Evolutionary conservation across 345 rosid genomes (phyloP), one percentile per base, ranked within the genome.

Genomic region (Isatis tinctoria): DNA sequence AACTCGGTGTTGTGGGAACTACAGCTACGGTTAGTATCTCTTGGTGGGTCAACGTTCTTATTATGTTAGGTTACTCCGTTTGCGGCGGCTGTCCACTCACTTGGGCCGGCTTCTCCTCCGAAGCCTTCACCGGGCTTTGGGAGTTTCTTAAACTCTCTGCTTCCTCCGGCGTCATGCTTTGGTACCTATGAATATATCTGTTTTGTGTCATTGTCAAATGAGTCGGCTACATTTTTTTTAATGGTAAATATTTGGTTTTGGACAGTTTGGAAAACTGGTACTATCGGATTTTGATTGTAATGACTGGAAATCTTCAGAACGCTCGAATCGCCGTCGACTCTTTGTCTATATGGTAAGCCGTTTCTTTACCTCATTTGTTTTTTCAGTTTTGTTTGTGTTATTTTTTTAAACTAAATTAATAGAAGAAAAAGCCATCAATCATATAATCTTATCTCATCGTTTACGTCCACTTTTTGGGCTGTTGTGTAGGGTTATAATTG

Each of bases 221-320:
- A 18, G 7, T 28, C 10, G 1, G 30, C 24, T 22, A 39, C 51
- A 36, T 11, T 47, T 2, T 37, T 43, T 37, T 36, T 49, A 51
- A 60, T 57, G 3, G 33, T 57, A 8, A n/a, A 32, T 24, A 20
- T 14, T 5, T 48, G 51, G 32, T 1, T 60, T 18, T 60, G 51
- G 10, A 62, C 85, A 95, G 99, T 84, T 74, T 92, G 86, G 99
- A 92, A 81, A 95, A 82, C 57, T 92, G 99, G 99, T 92, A 95
- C 70, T 90, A 90, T 30, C 83, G 81, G 80, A 80, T 95, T 70
- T 79, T 95, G 44, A 83, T 95, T 27, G 36, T 91, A 58, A 87
- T 94, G 97, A 91, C 98, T 0, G 98, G 98, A 51, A 90, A 94
- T 74, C 81, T 94, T 36, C 9, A 80, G 36, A 94, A 94, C 39